Evolutionary conservation across 495 filamentous ascomycete genomes (phyloP).

Genomic region (Choiromyces venosus): DNA sequence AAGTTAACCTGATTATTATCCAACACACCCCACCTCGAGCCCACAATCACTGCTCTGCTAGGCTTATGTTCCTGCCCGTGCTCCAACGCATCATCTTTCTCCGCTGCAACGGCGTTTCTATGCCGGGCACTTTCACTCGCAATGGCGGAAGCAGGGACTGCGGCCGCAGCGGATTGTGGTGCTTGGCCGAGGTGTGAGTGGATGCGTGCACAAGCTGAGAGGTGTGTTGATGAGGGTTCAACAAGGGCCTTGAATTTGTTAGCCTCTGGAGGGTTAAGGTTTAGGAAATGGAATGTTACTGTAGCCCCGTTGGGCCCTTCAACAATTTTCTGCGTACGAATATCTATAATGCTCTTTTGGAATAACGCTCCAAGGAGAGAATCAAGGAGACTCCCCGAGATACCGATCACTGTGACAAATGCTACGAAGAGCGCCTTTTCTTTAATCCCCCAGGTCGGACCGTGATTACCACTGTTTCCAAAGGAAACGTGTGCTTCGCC

Average conservation of each 20-base stretch:
- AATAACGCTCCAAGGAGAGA: slow-evolving; percentile 78
- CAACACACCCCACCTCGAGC: slow-evolving; percentile 67
- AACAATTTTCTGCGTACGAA: slow-evolving; percentile 74
- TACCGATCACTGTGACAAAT: slow-evolving; percentile 40
- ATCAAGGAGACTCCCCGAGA: slow-evolving; percentile 69
- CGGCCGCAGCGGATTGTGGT: slow-evolving; percentile 42
- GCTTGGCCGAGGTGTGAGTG: slow-evolving; percentile 21
- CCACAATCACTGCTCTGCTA: slow-evolving; percentile 50
- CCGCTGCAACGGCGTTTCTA: neutral
- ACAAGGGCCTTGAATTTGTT: slow-evolving; percentile 55
- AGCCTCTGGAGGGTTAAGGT: neutral
- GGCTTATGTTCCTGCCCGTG: neutral
- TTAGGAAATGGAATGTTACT: neutral
- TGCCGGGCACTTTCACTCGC: slow-evolving; percentile 11
- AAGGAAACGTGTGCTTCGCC: neutral
- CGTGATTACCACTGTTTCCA: slow-evolving; percentile 30
- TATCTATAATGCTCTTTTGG: slow-evolving; percentile 82
- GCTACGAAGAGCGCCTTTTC: slow-evolving; percentile 51
- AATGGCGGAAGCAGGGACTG: slow-evolving; percentile 25
- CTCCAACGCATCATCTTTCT: slow-evolving; percentile 38
- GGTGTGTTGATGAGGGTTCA: slow-evolving; percentile 45
- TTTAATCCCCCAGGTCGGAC: slow-evolving; percentile 47
- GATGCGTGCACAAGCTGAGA: slow-evolving; percentile 2
- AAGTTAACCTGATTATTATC: slow-evolving; percentile 95
- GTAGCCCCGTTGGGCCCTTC: slow-evolving; percentile 72